These are phyloP conservation scores for Ophiostoma sp. DNA, from an alignment of 2,329 filamentous ascomycete genomes.

Conservation along the genomic window DNA sequence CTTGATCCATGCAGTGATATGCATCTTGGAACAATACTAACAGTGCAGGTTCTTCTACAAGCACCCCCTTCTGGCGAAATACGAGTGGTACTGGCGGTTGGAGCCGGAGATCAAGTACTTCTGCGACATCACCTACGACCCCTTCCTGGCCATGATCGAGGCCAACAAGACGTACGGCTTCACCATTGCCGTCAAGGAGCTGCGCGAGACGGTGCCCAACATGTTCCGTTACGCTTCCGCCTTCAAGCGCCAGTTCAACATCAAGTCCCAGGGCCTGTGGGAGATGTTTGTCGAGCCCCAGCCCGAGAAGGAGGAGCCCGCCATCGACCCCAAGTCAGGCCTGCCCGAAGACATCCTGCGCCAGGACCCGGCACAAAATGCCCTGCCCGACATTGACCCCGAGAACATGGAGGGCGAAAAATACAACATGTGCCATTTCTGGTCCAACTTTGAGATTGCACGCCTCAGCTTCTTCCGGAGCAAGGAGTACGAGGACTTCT, in stretches of 20 bases:
- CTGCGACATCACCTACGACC: conserved; percentile 98
- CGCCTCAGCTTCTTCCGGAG: conserved; percentile 92
- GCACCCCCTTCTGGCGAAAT: conserved; percentile 88
- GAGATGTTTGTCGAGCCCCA: conserved; percentile 96
- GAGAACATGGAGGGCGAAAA: conserved; percentile 95
- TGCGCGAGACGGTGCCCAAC: conserved; percentile 95
- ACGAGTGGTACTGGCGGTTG: conserved; percentile 99
- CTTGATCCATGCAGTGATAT: background rate
- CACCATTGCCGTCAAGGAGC: conserved; percentile 96
- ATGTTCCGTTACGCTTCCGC: conserved; percentile 98
- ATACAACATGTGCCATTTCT: conserved; percentile 99
- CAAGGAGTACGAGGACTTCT: conserved; percentile 96
- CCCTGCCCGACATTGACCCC: conserved; percentile 66
- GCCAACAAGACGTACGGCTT: conserved; percentile 97
- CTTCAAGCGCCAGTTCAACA: conserved; percentile 87
- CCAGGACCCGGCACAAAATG: conserved; percentile 48
- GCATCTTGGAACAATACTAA: background rate
- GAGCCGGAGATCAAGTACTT: conserved; percentile 99
- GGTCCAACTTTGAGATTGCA: conserved; percentile 99
- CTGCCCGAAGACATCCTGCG: conserved; percentile 65
- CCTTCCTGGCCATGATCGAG: conserved; percentile 91
- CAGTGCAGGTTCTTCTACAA: conserved; percentile 80
- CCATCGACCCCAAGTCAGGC: conserved; percentile 8
- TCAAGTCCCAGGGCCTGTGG: conserved; percentile 89
- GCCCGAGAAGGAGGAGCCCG: conserved; percentile 45